Base-by-base conservation (phyloP, 2,329 filamentous ascomycete genomes). In the Karstenula rhodostoma region DNA sequence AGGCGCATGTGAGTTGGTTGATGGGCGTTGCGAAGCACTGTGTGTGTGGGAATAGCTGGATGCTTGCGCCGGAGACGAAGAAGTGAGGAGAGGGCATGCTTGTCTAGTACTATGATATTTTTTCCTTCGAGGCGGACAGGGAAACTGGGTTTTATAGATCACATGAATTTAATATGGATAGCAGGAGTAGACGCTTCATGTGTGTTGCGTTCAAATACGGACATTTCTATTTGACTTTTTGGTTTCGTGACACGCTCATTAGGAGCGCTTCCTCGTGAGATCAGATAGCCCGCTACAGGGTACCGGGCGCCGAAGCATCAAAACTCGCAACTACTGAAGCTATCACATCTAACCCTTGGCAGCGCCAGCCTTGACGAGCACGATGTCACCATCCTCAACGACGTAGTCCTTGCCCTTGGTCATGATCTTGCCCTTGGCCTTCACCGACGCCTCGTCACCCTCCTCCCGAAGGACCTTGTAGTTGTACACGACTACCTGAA, bases 381-480 rank as follows among this genome's bases (percentile, higher is more conserved):
- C 78, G 70, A 90, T 87, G 75, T 90, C 92, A 52, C 92, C 92
- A 75, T 96, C 92, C 77, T 94, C 89, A 12, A 95, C 88, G 6
- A 94, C 87, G 78, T 99, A 98, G 54, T 98, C 94, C 84, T 98
- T 98, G 77, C 95, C 95, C 86, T 99, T 99, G 60, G 94, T 98
- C 90, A 97, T 92, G 68, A 99, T 80, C 85, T 99, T 99, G 73
- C 95, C 95, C 80, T 94, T 94, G 27, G 94, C 87, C 85, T 94
- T 96, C 68, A 97, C 91, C 68, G 91, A 87, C 25, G 88, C 84
- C 83, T 99, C 95, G 67, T 96, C 93, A 55, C 94, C 94, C 51
- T 91, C 83, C 81, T 98, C 95, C 82, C 90, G 93, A 56, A 99
- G 83, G 2, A 86, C 82, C 27, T 78, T 84, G 81, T 88, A 99